Evolutionary conservation across 352 stramenopile genomes (phyloP), one percentile per base, ranked within the genome.

Genomic region (Hyaloperonospora arabidopsidis): DNA sequence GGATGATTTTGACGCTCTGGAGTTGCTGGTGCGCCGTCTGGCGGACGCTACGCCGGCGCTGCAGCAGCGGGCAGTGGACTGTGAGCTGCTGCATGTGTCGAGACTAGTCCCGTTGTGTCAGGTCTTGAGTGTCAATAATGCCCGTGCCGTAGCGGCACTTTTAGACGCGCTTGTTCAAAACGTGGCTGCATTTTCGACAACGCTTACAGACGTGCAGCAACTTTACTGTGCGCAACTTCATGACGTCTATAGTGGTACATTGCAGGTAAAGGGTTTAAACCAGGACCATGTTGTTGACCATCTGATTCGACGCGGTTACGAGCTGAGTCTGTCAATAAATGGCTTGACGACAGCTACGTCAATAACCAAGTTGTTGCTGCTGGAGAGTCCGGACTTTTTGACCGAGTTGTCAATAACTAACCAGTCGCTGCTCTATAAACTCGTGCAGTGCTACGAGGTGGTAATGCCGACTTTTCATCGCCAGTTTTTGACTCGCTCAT

Each of bases 101-200:
- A 56, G 76, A 15, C n/a, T 90, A 17, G 60, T 57, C 1, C 73
- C 77, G 7, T 86, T 87, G 52, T 87, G 79, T 54, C 73, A 86
- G 50, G 39, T 89, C 5, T 81, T 68, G 46, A 62, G 65, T 15
- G 62, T 57, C 19, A 73, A 63, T 43, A 84, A 79, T 34, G 51
- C 38, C 0, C 46, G 53, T 1, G 52, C 39, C 0, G 66, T 81
- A 32, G 43, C 43, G 15, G 51, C 57, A 13, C 45, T 84, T 25
- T 47, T 81, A n/a, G 39, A 61, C 41, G 49, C 40, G 1, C 48
- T 74, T 39, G 55, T 59, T 2, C 19, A 66, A 6, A 49, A 63
- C 23, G 43, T 56, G 0, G 28, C 52, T 6, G 22, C 43, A 8
- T 79, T 79, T 49, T 45, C 18, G 21, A 49, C 55, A 23, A 57